These are phyloP conservation scores for Suhomyces maxii DNA, from an alignment of 1,139 yeast species.

Conservation along the genomic window DNA sequence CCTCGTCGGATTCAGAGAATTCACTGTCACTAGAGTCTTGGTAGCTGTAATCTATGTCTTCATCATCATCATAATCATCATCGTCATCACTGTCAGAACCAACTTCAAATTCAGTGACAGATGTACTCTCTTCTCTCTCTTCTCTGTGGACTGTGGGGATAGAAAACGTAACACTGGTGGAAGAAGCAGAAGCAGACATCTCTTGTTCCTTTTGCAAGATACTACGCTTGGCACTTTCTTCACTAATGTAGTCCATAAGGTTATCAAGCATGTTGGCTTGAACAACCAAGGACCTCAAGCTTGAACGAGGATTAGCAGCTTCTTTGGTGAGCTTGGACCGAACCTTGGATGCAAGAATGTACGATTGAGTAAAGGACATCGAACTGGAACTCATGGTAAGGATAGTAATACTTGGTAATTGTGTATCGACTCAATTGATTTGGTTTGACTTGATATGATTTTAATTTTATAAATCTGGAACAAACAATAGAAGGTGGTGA, in stretches of 20 bases:
- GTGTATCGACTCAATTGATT: background rate
- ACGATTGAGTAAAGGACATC: slow-evolving; percentile 55
- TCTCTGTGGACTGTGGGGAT: slow-evolving; percentile 8
- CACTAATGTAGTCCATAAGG: slow-evolving; percentile 55
- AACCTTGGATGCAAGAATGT: slow-evolving; percentile 67
- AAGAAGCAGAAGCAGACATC: slow-evolving; percentile 2
- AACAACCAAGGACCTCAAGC: slow-evolving; percentile 61
- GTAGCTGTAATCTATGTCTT: slow-evolving; percentile 25
- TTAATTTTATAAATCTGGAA: too few relatives aligned
- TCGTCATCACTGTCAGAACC: slow-evolving; percentile 15
- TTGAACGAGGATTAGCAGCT: slow-evolving; percentile 61
- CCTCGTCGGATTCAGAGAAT: slow-evolving; percentile 19
- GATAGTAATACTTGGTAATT: background rate
- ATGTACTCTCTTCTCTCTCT: slow-evolving; percentile 13
- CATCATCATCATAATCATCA: slow-evolving; percentile 17
- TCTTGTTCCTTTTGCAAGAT: slow-evolving; percentile 11
- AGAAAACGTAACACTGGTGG: slow-evolving; percentile 13
- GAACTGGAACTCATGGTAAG: background rate
- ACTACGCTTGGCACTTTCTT: slow-evolving; percentile 32
- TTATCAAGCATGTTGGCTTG: slow-evolving; percentile 78
- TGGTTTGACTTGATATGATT: background rate
- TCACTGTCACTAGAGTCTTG: slow-evolving; percentile 3
- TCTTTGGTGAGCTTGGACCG: slow-evolving; percentile 66
- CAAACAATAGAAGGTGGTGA: background rate
- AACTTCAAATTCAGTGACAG: slow-evolving; percentile 24